Base-by-base conservation (phyloP, 495 filamentous ascomycete genomes). In the Penicillium malachiteum region DNA sequence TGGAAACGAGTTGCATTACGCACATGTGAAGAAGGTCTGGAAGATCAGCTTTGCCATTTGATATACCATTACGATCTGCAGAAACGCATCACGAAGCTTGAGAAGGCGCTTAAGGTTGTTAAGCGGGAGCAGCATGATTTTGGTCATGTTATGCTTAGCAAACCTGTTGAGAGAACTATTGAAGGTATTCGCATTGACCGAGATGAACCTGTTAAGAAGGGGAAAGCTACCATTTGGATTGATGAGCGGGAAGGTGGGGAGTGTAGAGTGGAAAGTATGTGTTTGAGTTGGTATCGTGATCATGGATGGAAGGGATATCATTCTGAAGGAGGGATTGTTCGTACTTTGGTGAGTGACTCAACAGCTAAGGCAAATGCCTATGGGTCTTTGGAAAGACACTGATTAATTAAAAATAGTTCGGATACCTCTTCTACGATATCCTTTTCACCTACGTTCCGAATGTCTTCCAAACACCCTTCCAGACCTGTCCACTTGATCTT, bases 271-370 rank as follows among this genome's bases (percentile, higher is more conserved):
- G 94, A 98, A 72, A 88, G 78, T 45, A 96, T 98, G 92, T 97
- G 92, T 67, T 78, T 98, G 41, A 90, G 84, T 43, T 80, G 84
- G 75, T 98, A 97, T 70, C 84, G 88, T 35, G 78, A 79, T 26
- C 80, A 88, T 50, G 92, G 91, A 7, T 97, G 89, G 88, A 95
- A 96, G 66, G 94, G 94, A 12, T 96, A 92, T 65, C 94, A 98
- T 71, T 84, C 84, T 30, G 94, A 98, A 73, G 90, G 90, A 26
- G 89, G 92, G 6, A 90, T 98, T 65, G 72, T 97, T 21, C 83
- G 92, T 39, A 98, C 94, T 1, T 74, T 98, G 34, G 78, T 82
- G 65, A 52, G 68, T 16, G 7, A n/a, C 14, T 8, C 13, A 3
- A 26, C 21, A 26, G 21, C 21, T 26, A 31, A 2, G 4, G 34